Evolutionary conservation across 306 rosid species (phyloP).

Genomic region (Biancaea sappan): DNA sequence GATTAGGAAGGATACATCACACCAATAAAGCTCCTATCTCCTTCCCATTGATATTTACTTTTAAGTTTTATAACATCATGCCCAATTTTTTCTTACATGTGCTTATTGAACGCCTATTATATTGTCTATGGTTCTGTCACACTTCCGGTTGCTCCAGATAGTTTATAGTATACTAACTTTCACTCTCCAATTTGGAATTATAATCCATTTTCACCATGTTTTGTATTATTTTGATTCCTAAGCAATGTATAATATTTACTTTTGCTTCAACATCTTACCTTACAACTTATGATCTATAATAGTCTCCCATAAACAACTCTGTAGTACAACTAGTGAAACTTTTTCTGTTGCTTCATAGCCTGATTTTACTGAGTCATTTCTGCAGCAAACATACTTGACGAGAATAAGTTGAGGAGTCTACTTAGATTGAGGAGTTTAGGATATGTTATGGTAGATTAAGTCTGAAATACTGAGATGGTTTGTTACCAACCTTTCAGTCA

Average conservation of each 20-base stretch:
- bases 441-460: neutral
- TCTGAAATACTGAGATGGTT: neutral
- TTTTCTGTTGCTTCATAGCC: no score
- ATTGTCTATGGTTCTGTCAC: neutral
- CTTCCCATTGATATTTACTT: neutral
- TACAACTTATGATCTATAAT: neutral
- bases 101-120: neutral
- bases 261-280: neutral
- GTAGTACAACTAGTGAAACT: neutral
- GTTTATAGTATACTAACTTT: neutral
- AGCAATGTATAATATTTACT: neutral
- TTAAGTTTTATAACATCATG: neutral
- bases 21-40: neutral
- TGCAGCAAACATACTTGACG: neutral
- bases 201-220: neutral
- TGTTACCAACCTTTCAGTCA: neutral
- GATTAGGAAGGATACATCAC: neutral
- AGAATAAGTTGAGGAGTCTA: neutral
- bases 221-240: neutral
- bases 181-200: neutral
- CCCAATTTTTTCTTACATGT: neutral
- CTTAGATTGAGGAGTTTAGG: neutral
- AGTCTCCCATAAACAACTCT: neutral
- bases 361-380: neutral
- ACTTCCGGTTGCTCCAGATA: constrained; percentile 1